Percentiles rank a stretch among this genome's conserved stretches.
Evolutionary conservation across 192 early-diverging fungal genomes (phyloP).

Genomic region (Pilaira anomala): DNA sequence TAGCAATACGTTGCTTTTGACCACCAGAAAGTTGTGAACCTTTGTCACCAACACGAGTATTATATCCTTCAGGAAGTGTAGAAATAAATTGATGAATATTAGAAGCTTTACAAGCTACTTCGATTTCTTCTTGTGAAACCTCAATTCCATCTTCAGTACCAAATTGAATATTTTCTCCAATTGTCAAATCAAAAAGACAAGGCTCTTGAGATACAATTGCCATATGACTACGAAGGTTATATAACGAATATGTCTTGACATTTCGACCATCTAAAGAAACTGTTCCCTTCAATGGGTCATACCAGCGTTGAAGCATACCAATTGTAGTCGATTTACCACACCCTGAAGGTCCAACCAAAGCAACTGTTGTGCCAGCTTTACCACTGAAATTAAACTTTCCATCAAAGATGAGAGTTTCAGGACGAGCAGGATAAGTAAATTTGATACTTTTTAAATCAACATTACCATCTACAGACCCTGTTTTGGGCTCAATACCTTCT

Average conservation of each 20-base stretch:
- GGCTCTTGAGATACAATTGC: slow-evolving; percentile 95
- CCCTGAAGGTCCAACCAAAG: slow-evolving; percentile 83
- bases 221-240: slow-evolving; percentile 67
- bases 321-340: slow-evolving; percentile 79
- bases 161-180: slow-evolving; percentile 88
- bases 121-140: slow-evolving; percentile 55
- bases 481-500: slow-evolving; percentile 32
- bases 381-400: slow-evolving; percentile 47
- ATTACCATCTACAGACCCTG: slow-evolving; percentile 31
- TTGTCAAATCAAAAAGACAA: slow-evolving; percentile 81
- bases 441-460: slow-evolving; percentile 38
- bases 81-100: slow-evolving; percentile 64
- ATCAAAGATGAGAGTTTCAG: slow-evolving; percentile 47
- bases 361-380: slow-evolving; percentile 70
- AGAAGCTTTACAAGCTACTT: slow-evolving; percentile 48
- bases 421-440: slow-evolving; percentile 70
- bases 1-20: slow-evolving; percentile 81
- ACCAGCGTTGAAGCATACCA: slow-evolving; percentile 71
- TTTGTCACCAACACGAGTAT: slow-evolving; percentile 67
- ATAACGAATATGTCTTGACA: slow-evolving; percentile 60
- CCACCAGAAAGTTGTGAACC: slow-evolving; percentile 62
- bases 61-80: slow-evolving; percentile 56
- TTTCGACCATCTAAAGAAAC: slow-evolving; percentile 58
- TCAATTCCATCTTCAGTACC: slow-evolving; percentile 42
- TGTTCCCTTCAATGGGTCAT: slow-evolving; percentile 65